These are phyloP conservation scores for Whalleya microplaca DNA, from an alignment of 2,329 filamentous ascomycete genomes.

Conservation along the genomic window DNA sequence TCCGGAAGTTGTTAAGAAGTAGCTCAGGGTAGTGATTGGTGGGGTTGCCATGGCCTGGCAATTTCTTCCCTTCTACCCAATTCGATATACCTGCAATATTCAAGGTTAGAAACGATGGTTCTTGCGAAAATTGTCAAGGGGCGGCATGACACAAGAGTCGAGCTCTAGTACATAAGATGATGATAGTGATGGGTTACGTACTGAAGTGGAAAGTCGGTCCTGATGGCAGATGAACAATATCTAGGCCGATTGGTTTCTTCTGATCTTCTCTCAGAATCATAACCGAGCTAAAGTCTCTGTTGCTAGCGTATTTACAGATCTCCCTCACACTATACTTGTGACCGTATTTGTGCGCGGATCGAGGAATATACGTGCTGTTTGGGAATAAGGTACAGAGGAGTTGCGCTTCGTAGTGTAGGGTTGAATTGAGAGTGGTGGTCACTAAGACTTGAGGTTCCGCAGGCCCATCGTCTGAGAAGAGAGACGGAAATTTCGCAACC, in stretches of 20 bases:
- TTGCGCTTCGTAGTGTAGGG: conserved; percentile 80
- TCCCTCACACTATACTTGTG: conserved; percentile 93
- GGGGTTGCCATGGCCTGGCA: conserved; percentile 86
- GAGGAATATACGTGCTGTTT: conserved; percentile 82
- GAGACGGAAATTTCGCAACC: conserved; percentile 63
- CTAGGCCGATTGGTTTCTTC: conserved; percentile 81
- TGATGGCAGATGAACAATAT: conserved; percentile 79
- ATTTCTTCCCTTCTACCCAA: conserved; percentile 84
- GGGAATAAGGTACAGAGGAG: conserved; percentile 83
- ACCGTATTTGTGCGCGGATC: conserved; percentile 79
- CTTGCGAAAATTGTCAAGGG: neutral
- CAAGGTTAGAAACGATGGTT: neutral
- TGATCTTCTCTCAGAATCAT: conserved; percentile 86
- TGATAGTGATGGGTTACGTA: neutral
- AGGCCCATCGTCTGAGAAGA: conserved; percentile 63
- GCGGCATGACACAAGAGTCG: neutral
- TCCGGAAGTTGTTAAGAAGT: conserved; percentile 92
- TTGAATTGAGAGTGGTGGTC: conserved; percentile 88
- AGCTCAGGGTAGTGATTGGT: conserved; percentile 91
- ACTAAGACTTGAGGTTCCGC: conserved; percentile 82
- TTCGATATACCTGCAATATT: conserved; percentile 66
- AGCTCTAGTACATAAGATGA: neutral
- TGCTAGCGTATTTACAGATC: conserved; percentile 82
- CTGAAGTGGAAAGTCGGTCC: conserved; percentile 94
- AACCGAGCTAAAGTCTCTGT: conserved; percentile 81